phyloP scores from a whole-genome alignment of 306 rosid genomes.

The Castanopsis chinensis region DNA sequence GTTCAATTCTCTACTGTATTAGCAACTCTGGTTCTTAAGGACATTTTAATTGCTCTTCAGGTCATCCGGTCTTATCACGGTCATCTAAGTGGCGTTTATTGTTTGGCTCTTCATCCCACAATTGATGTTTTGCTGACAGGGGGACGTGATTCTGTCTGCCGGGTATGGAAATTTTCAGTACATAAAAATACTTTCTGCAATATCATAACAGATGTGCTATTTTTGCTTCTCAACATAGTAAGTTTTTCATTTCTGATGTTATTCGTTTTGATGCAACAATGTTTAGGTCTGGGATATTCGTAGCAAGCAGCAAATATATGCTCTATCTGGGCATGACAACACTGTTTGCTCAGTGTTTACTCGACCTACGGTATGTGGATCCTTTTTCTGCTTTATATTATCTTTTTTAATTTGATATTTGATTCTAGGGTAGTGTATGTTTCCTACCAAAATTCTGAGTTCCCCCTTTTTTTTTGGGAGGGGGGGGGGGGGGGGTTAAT shows the following conservation, averaged over 20 bases:
- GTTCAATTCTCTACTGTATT: conserved; percentile 10
- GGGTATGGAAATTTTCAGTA: conserved; percentile 56
- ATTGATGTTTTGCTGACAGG: conserved; percentile 91
- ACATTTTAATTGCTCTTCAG: conserved; percentile 34
- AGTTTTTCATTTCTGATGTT: neutral
- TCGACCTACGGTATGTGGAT: conserved; percentile 69
- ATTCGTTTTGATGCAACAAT: conserved; percentile 22
- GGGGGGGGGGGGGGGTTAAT: neutral
- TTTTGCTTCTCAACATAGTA: neutral
- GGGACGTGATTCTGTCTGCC: conserved; percentile 99
- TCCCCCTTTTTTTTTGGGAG: neutral
- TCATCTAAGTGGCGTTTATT: conserved; percentile 98
- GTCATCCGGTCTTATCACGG: conserved; percentile 96
- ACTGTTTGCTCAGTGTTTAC: conserved; percentile 98
- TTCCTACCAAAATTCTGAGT: conserved; percentile 1
- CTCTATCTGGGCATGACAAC: conserved; percentile 93
- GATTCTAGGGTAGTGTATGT: neutral
- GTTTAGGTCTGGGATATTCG: conserved; percentile 98
- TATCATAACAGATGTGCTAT: conserved; percentile 10
- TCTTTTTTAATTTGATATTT: neutral
- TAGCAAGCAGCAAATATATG: conserved; percentile 88
- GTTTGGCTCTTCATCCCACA: conserved; percentile 96
- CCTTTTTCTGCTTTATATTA: neutral
- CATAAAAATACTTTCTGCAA: conserved; percentile 9
- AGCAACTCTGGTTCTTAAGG: conserved; percentile 11